phyloP scores from a whole-genome alignment of 2,329 filamentous ascomycete genomes.

The Fusarium buxicola region DNA sequence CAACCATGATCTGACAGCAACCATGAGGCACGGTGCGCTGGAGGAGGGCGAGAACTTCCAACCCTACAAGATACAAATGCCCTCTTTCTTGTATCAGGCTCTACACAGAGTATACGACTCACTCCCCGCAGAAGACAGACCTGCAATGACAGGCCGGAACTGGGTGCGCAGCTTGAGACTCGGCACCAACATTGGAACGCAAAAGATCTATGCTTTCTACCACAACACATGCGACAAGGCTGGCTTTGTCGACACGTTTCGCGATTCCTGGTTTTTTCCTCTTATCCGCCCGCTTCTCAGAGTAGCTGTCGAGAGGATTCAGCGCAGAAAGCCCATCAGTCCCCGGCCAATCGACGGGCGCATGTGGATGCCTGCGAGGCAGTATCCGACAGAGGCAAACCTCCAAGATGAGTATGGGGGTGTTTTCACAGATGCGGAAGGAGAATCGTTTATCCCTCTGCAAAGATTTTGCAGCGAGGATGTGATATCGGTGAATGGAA shows the following conservation, averaged over 20 bases:
- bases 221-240: constrained; percentile 43
- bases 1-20: constrained; percentile 54
- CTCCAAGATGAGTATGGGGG: constrained; percentile 27
- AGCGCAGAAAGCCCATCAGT: constrained; percentile 16
- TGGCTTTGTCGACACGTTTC: constrained; percentile 34
- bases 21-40: constrained; percentile 36
- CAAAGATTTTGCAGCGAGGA: constrained; percentile 9
- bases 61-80: constrained; percentile 41
- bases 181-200: constrained; percentile 40
- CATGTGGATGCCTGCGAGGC: constrained; percentile 22
- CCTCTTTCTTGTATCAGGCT: constrained; percentile 13
- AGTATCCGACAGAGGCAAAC: constrained; percentile 7
- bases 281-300: constrained; percentile 20
- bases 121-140: neutral
- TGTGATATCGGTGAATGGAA: neutral
- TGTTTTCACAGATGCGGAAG: constrained; percentile 12
- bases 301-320: constrained; percentile 1
- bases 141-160: neutral
- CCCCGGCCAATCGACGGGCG: constrained; percentile 28
- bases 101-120: constrained; percentile 23
- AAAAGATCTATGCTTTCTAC: constrained; percentile 40
- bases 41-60: constrained; percentile 15
- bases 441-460: constrained; percentile 4
- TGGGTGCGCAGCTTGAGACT: constrained; percentile 33
- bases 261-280: constrained; percentile 39